These are phyloP conservation scores for Paramecium sonneborni DNA, from an alignment of 73 alveolate species.

Conservation along the genomic window DNA sequence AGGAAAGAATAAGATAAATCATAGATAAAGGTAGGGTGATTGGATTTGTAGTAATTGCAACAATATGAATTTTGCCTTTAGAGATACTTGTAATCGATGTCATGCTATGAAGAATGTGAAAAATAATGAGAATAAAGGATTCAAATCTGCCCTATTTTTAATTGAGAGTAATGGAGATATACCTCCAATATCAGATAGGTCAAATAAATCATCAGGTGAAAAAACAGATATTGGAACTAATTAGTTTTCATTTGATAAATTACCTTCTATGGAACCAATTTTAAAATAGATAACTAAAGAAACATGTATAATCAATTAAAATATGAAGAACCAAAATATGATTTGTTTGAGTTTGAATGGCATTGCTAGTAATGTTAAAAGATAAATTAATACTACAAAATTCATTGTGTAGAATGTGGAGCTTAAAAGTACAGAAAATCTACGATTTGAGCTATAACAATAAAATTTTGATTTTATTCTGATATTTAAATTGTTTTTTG, in stretches of 20 bases:
- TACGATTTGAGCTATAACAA: not conserved
- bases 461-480: not conserved
- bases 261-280: conserved; percentile 23
- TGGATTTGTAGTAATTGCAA: conserved; percentile 71
- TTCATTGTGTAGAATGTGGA: not conserved
- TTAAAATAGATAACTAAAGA: not conserved
- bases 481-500: not conserved
- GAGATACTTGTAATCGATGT: conserved; percentile 75
- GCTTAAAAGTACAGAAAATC: conserved; percentile 10
- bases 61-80: conserved; percentile 73
- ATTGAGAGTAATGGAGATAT: conserved; percentile 47
- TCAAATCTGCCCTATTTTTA: conserved; percentile 32
- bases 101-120: not conserved
- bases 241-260: conserved; percentile 23
- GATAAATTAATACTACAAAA: conserved; percentile 25
- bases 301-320: not conserved
- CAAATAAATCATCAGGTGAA: not conserved
- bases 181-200: conserved; percentile 16
- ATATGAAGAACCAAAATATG: conserved; percentile 14
- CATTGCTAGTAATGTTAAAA: not conserved
- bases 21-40: conserved; percentile 67
- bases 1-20: not conserved
- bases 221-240: not conserved
- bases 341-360: conserved; percentile 44
- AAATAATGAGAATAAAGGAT: conserved; percentile 7